Conservation (phyloP, 2,329 filamentous ascomycete genomes). For the Dothistroma pini region DNA sequence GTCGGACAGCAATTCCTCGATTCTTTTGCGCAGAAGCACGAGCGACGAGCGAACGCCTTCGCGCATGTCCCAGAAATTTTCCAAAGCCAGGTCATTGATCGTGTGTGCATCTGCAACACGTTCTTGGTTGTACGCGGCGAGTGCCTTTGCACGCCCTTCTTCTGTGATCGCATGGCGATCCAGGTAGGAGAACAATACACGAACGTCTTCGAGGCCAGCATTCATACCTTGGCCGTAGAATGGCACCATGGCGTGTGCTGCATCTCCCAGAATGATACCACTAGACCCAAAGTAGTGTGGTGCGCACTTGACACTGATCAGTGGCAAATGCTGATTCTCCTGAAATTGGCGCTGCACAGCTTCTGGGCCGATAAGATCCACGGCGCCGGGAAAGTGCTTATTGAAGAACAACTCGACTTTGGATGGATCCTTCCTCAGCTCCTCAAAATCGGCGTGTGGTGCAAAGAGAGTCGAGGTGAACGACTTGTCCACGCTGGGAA, state of each 20-base stretch:
- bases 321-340: slow-evolving; percentile 80
- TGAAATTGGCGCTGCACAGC: slow-evolving; percentile 72
- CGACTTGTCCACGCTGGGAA: slow-evolving; percentile 80
- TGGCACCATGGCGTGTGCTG: slow-evolving; percentile 95
- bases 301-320: slow-evolving; percentile 89
- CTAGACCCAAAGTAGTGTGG: slow-evolving; percentile 78
- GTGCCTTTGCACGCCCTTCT: slow-evolving; percentile 43
- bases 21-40: slow-evolving; percentile 76
- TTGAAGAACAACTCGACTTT: slow-evolving; percentile 71
- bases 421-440: slow-evolving; percentile 61
- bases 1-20: slow-evolving; percentile 79
- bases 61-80: slow-evolving; percentile 94
- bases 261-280: slow-evolving; percentile 85
- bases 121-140: slow-evolving; percentile 70
- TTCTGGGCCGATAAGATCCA: slow-evolving; percentile 59
- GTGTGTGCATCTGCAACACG: slow-evolving; percentile 77
- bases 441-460: slow-evolving; percentile 64
- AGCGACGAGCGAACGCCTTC: slow-evolving; percentile 71
- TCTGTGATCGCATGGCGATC: slow-evolving; percentile 59
- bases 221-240: slow-evolving; percentile 99
- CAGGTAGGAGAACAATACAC: slow-evolving; percentile 76
- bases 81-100: slow-evolving; percentile 86
- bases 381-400: slow-evolving; percentile 80
- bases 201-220: slow-evolving; percentile 89
- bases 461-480: slow-evolving; percentile 96